phyloP scores from a whole-genome alignment of 495 filamentous ascomycete genomes.

The Elaphomyces granulatus region DNA sequence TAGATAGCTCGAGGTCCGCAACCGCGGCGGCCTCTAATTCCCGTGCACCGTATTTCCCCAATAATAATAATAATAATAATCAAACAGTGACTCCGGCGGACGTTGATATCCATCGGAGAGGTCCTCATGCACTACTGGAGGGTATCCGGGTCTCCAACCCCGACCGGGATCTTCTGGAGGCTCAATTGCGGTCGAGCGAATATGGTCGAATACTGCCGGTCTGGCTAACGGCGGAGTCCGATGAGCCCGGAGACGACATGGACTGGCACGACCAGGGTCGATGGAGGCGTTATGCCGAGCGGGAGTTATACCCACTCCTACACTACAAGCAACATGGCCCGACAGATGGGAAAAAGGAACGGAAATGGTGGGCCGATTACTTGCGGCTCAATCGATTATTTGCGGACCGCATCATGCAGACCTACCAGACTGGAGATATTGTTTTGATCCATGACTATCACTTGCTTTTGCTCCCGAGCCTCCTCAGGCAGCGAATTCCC shows the following conservation, averaged over 20 bases:
- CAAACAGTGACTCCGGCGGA: slow-evolving; percentile 60
- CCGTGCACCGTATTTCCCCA: slow-evolving; percentile 5
- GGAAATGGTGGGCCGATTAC: slow-evolving; percentile 81
- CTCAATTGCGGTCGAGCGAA: slow-evolving; percentile 50
- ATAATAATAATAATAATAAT: slow-evolving; percentile 22
- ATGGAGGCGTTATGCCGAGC: slow-evolving; percentile 81
- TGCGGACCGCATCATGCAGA: slow-evolving; percentile 66
- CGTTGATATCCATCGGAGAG: slow-evolving; percentile 40
- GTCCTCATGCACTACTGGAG: slow-evolving; percentile 43
- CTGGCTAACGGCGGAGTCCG: slow-evolving; percentile 62
- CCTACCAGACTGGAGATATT: slow-evolving; percentile 82
- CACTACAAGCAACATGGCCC: slow-evolving; percentile 90
- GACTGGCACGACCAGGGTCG: slow-evolving; percentile 60
- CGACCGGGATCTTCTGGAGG: slow-evolving; percentile 55
- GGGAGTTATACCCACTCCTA: slow-evolving; percentile 75
- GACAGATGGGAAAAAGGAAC: slow-evolving; percentile 64
- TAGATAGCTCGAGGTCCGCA: slow-evolving; percentile 16
- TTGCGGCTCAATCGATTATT: slow-evolving; percentile 76
- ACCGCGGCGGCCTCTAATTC: slow-evolving; percentile 8
- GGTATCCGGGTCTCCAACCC: slow-evolving; percentile 46
- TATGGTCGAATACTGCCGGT: slow-evolving; percentile 63
- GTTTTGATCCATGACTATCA: slow-evolving; percentile 89
- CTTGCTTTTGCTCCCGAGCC: slow-evolving; percentile 68
- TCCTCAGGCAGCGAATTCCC: slow-evolving; percentile 66
- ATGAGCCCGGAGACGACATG: slow-evolving; percentile 47